These are phyloP conservation scores for Xylariomycetidae sp. DNA, from an alignment of 2,329 filamentous ascomycete species.

Conservation along the genomic window DNA sequence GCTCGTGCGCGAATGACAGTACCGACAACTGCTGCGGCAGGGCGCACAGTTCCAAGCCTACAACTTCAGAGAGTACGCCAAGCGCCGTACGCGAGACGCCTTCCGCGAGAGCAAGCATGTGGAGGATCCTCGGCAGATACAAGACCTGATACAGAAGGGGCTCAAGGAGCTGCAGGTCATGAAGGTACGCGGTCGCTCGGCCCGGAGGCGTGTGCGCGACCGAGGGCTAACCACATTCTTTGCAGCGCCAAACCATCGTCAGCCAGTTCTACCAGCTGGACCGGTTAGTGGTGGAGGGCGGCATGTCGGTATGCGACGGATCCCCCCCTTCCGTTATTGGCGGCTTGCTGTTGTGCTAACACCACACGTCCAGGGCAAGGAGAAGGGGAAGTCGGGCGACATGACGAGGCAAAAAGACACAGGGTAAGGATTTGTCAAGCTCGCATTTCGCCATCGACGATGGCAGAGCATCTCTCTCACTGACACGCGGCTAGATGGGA, in stretches of 20 bases:
- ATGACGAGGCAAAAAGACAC: slow-evolving; percentile 73
- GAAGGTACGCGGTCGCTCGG: slow-evolving; percentile 57
- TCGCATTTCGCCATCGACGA: not conserved
- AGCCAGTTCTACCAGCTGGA: slow-evolving; percentile 94
- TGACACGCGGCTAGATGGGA: not conserved
- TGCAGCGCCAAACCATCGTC: slow-evolving; percentile 86
- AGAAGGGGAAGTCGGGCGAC: slow-evolving; percentile 58
- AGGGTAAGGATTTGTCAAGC: slow-evolving; percentile 49
- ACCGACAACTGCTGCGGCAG: slow-evolving; percentile 85
- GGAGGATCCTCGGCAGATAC: slow-evolving; percentile 67
- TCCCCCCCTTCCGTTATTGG: too few species aligned
- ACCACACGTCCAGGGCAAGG: slow-evolving; percentile 58
- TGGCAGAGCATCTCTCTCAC: not conserved
- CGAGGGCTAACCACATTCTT: too few species aligned
- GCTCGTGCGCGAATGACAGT: slow-evolving; percentile 44
- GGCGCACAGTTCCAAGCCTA: slow-evolving; percentile 84
- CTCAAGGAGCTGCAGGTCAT: slow-evolving; percentile 79
- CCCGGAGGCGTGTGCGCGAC: not conserved
- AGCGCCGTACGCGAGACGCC: slow-evolving; percentile 80
- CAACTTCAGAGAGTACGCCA: slow-evolving; percentile 97
- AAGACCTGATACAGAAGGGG: slow-evolving; percentile 85
- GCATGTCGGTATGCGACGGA: slow-evolving; percentile 59
- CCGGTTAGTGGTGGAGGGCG: slow-evolving; percentile 83
- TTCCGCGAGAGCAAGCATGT: slow-evolving; percentile 76
- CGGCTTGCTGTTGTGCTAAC: too few species aligned